Evolutionary conservation across 106 monocot genomes (phyloP).

Genomic region (Ottelia alismoides): DNA sequence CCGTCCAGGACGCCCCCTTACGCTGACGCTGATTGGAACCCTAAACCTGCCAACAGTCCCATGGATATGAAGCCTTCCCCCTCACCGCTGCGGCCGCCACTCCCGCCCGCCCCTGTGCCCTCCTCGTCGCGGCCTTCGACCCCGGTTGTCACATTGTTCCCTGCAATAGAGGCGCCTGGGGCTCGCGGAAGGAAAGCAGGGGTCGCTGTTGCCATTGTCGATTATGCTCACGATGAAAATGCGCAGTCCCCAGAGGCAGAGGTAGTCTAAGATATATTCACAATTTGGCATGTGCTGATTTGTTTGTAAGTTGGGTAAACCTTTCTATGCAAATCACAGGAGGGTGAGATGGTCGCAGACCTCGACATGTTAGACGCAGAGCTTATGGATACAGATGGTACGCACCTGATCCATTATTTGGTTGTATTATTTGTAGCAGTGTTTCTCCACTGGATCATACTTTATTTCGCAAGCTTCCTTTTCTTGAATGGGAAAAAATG

Average conservation of each 20-base stretch:
- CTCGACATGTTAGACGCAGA: slow-evolving; percentile 17
- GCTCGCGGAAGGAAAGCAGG: slow-evolving; percentile 14
- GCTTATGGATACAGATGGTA: slow-evolving; percentile 30
- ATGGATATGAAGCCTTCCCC: slow-evolving; percentile 7
- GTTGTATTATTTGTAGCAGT: background rate
- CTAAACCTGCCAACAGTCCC: too few relatives aligned
- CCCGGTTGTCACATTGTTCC: background rate
- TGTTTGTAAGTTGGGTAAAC: background rate
- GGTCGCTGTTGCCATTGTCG: slow-evolving; percentile 58
- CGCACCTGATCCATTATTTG: background rate
- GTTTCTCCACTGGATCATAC: background rate
- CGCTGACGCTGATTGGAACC: slow-evolving; percentile 9
- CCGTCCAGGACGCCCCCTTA: slow-evolving; percentile 16
- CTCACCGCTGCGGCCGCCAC: slow-evolving; percentile 16
- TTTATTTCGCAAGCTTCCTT: too few relatives aligned
- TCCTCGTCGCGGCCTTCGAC: slow-evolving; percentile 8
- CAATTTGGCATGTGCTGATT: background rate
- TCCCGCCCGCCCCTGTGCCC: slow-evolving; percentile 6
- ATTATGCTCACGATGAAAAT: slow-evolving; percentile 80
- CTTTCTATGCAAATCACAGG: slow-evolving; percentile 22
- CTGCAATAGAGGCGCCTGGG: slow-evolving; percentile 1
- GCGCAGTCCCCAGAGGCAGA: slow-evolving; percentile 81
- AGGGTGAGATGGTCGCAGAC: slow-evolving; percentile 22
- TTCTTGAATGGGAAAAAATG: too few relatives aligned
- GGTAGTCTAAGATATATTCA: slow-evolving; percentile 18